These are phyloP conservation scores for Adansonia gregorii DNA, from an alignment of 441 rosid species.

Conservation along the genomic window DNA sequence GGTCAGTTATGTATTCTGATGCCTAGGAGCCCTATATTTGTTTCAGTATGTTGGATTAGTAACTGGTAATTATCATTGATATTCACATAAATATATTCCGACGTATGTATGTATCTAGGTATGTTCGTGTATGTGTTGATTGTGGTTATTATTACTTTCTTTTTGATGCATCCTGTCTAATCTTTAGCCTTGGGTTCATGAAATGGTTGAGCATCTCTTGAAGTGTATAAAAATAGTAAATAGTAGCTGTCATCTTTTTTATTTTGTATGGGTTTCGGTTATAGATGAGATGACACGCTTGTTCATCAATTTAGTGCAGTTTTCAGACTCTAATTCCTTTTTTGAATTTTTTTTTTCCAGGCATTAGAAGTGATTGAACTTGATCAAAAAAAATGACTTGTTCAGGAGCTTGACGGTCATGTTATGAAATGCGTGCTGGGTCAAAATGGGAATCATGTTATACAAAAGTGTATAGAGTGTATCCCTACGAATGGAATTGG, in stretches of 20 bases:
- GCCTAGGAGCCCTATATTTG: background rate
- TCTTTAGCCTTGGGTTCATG: background rate
- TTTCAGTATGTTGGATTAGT: background rate
- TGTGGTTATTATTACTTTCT: background rate
- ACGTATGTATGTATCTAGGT: too few relatives aligned
- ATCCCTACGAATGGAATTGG: conserved; percentile 71
- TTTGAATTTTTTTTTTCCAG: conserved; percentile 40
- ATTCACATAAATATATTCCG: background rate
- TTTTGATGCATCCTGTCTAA: background rate
- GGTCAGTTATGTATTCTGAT: background rate
- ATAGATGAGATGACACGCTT: background rate
- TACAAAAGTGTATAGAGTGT: conserved; percentile 91
- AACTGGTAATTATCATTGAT: background rate
- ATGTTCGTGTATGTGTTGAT: background rate
- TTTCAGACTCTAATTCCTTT: background rate
- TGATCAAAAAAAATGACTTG: conserved; percentile 77
- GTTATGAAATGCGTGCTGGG: conserved; percentile 90
- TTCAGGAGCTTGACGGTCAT: conserved; percentile 86
- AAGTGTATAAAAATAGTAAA: background rate
- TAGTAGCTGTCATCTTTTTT: background rate
- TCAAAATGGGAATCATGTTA: conserved; percentile 96
- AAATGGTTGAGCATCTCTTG: background rate
- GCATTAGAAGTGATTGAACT: conserved; percentile 95
- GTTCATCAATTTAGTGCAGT: background rate
- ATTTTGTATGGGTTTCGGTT: background rate